phyloP scores from a whole-genome alignment of 176 grass and related monocot genomes.

The Puccinellia tenuiflora region DNA sequence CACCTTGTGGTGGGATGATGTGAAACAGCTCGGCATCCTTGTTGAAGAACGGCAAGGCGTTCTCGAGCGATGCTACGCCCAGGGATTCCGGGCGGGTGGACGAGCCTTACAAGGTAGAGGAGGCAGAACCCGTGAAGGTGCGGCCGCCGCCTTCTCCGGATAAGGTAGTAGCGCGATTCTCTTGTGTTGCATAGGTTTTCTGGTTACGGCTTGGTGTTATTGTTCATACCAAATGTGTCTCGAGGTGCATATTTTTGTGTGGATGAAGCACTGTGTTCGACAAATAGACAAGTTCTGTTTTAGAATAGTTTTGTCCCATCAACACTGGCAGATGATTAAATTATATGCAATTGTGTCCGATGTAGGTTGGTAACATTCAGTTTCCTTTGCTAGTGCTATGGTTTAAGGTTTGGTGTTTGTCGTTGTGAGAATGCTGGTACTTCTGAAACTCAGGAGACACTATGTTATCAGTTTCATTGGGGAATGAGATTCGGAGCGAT shows the following conservation, averaged over 20 bases:
- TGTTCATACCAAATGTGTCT: not conserved
- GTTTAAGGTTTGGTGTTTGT: not conserved
- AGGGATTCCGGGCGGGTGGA: constrained; percentile 30
- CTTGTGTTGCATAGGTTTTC: no score
- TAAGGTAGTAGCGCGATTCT: constrained; percentile 45
- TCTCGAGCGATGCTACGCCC: constrained; percentile 39
- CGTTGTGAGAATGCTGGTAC: not conserved
- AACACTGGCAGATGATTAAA: not conserved
- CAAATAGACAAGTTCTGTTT: not conserved
- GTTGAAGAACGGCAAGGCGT: constrained; percentile 43
- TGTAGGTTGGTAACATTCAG: not conserved
- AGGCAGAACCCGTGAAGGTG: constrained; percentile 60
- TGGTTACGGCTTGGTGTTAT: not conserved
- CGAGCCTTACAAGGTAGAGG: constrained; percentile 77
- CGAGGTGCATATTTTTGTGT: constrained; percentile 5
- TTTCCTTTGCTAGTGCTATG: not conserved
- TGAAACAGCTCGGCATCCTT: constrained; percentile 29
- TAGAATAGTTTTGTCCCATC: not conserved
- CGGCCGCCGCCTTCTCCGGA: constrained; percentile 42
- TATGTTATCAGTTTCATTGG: not conserved
- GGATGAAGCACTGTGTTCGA: not conserved
- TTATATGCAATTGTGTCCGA: not conserved
- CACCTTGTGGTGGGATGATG: not conserved
- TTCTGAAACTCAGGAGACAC: not conserved
- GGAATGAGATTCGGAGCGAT: not conserved